phyloP scores from a whole-genome alignment of 768 basidiomycete species.

The Pholiota conissans region DNA sequence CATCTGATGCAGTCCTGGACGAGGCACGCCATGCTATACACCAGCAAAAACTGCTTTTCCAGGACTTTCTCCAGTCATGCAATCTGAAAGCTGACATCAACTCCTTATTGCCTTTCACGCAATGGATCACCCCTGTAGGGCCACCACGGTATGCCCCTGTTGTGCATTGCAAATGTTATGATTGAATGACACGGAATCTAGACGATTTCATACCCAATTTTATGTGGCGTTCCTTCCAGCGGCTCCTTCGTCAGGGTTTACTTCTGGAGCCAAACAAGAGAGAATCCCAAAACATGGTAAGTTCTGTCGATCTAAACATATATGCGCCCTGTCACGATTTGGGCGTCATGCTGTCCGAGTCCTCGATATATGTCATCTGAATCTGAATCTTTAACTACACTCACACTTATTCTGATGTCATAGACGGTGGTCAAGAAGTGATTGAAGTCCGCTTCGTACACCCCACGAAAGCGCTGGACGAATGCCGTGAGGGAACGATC shows the following conservation, averaged over 20 bases:
- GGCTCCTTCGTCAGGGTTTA: slow-evolving; percentile 44
- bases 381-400: background rate
- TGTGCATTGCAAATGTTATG: background rate
- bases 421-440: slow-evolving; percentile 70
- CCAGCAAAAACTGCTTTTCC: slow-evolving; percentile 47
- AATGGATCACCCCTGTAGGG: slow-evolving; percentile 70
- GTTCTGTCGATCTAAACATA: background rate
- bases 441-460: slow-evolving; percentile 66
- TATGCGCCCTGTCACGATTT: background rate
- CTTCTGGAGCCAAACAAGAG: slow-evolving; percentile 55
- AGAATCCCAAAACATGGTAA: slow-evolving; percentile 59
- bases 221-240: slow-evolving; percentile 61
- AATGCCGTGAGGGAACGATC: slow-evolving; percentile 51
- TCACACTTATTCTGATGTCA: background rate
- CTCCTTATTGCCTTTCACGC: slow-evolving; percentile 65
- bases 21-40: slow-evolving; percentile 58
- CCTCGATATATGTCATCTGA: too few species aligned
- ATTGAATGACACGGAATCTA: slow-evolving; percentile 22
- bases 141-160: slow-evolving; percentile 43
- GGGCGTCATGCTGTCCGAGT: too few species aligned
- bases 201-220: slow-evolving; percentile 74
- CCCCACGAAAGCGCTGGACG: slow-evolving; percentile 50
- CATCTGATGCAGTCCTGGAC: slow-evolving; percentile 45
- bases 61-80: slow-evolving; percentile 49
- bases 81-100: slow-evolving; percentile 42